Conservation (phyloP, 352 stramenopile species). For the Pythium phragmiticola region DNA sequence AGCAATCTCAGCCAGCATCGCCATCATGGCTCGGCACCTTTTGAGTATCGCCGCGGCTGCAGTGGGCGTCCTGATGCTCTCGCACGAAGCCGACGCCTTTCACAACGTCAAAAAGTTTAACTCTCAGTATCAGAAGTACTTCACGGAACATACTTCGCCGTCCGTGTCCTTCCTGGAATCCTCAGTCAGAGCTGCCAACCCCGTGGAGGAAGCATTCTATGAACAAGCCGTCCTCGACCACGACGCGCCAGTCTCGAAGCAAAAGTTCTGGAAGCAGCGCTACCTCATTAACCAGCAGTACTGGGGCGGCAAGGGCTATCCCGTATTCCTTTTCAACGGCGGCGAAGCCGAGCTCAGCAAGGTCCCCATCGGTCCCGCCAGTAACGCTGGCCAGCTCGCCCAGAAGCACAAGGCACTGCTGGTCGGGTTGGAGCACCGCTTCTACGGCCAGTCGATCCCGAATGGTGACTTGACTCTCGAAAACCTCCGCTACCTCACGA, state of each 20-base stretch:
- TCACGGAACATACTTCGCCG: background rate
- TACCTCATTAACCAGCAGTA: conserved; percentile 91
- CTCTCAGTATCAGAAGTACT: too few species aligned
- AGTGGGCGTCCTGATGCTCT: too few species aligned
- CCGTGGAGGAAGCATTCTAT: conserved; percentile 59
- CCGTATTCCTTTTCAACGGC: conserved; percentile 89
- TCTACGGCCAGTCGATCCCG: conserved; percentile 94
- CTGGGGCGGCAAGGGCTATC: conserved; percentile 67
- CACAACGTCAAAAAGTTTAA: background rate
- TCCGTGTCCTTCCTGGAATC: too few species aligned
- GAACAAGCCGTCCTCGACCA: conserved; percentile 71
- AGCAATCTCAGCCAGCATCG: too few species aligned
- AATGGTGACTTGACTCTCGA: conserved; percentile 67
- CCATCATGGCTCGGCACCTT: conserved; percentile 8
- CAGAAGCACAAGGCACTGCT: conserved; percentile 72
- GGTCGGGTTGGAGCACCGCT: conserved; percentile 94
- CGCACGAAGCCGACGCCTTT: conserved; percentile 4
- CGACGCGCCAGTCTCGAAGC: conserved; percentile 55
- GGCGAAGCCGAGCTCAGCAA: conserved; percentile 61
- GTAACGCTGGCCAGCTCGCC: conserved; percentile 72
- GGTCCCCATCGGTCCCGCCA: conserved; percentile 60
- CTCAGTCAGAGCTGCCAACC: too few species aligned
- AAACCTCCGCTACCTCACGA: conserved; percentile 89
- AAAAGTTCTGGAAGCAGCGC: conserved; percentile 77
- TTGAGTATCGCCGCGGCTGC: background rate